Conservation (phyloP, 805 yeast genomes). For the Zygosaccharomyces gambellarensis region DNA sequence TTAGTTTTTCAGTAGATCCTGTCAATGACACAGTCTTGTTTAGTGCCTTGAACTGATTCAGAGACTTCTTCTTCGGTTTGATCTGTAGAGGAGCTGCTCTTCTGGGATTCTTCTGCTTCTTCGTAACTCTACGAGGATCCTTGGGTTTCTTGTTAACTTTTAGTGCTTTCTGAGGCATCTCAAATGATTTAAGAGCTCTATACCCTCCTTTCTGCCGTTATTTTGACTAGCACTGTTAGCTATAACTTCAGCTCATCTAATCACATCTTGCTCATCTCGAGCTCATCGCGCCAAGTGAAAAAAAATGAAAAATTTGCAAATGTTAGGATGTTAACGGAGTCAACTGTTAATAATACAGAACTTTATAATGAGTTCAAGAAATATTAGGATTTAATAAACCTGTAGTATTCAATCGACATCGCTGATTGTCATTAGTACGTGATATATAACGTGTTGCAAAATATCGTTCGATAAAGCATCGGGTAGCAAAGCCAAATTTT, state of each 20-base stretch:
- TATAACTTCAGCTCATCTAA: not conserved
- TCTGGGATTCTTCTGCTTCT: conserved; percentile 58
- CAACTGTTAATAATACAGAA: conserved; percentile 2
- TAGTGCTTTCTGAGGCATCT: conserved; percentile 72
- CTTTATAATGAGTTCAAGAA: not conserved
- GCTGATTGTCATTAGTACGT: not conserved
- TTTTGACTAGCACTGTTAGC: not conserved
- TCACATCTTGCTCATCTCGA: conserved; percentile 1
- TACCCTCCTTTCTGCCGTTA: not conserved
- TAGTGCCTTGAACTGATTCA: conserved; percentile 49
- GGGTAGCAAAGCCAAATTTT: not conserved
- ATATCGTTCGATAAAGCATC: not conserved
- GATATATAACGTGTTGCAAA: not conserved
- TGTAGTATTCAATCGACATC: not conserved
- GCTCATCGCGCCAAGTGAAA: conserved; percentile 1
- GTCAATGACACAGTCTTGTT: conserved; percentile 47
- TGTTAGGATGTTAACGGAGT: conserved; percentile 5
- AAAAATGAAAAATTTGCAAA: conserved; percentile 1
- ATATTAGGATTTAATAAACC: not conserved
- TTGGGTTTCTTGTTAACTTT: conserved; percentile 43
- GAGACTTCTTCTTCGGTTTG: conserved; percentile 59
- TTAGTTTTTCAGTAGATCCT: conserved; percentile 72
- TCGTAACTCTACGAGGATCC: conserved; percentile 45
- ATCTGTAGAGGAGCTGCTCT: conserved; percentile 70
- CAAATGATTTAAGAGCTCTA: conserved; percentile 1